Evolutionary conservation across 257 asterid species (phyloP), one percentile per base, ranked within the genome.

Genomic region (Solanum okadae): DNA sequence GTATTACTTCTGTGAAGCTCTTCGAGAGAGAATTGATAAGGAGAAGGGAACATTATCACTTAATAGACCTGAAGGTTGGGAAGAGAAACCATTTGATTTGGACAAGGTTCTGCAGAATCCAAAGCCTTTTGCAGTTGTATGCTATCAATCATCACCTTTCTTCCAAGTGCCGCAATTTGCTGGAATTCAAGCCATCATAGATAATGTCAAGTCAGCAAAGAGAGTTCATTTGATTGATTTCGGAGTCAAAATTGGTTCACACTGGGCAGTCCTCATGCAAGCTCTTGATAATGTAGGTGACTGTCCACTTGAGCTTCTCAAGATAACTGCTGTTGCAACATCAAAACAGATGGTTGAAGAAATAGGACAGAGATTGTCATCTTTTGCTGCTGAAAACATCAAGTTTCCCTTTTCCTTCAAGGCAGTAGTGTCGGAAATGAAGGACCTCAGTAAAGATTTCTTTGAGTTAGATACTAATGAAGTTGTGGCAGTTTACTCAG

Each of bases 251-350:
- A 81, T 86, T 11, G 93, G 94, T 3, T 86, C 91, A 5, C 91
- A 92, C 25, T 92, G 93, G 94, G 79, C 92, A 16, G 22, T 91
- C 33, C 12, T 93, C 68, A 90, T 93, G 92, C 89, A 93, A 71
- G 93, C 91, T 87, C 88, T 90, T 14, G 89, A 91, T 11, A 87
- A 71, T 15, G 37, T 88, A 10, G 16, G 72, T 27, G 76, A 86
- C 61, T 75, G 49, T 35, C 89, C 88, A 10, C 63, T 92, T 72
- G 84, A 90, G 85, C 89, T 59, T 84, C 93, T 94, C 84, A 92
- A 88, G 90, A 91, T 93, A 56, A 91, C 92, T 6, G 91, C 91
- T 2, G 92, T 93, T 23, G 91, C 93, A 85, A 86, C 91, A 14
- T 87, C 88, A 1, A 85, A 79, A 67, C 81, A 89, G 44, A 40